Evolutionary conservation across 108 stramenopile genomes (phyloP).

Genomic region (Asterionellopsis glacialis): DNA sequence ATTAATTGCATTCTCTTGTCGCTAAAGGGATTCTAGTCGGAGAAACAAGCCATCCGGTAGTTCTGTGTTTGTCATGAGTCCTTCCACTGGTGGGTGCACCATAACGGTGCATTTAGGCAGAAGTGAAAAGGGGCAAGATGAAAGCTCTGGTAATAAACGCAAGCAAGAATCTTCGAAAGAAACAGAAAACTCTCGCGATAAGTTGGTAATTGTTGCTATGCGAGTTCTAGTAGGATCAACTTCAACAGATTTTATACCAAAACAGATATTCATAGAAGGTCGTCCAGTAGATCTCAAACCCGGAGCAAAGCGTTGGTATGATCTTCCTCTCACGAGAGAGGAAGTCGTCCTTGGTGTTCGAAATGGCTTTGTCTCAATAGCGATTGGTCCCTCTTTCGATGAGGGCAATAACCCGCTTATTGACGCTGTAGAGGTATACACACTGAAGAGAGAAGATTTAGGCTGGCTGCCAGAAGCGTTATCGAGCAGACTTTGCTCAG

Average conservation of each 20-base stretch:
- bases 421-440: constrained; percentile 77
- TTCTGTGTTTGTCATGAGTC: constrained; percentile 41
- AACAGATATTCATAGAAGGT: constrained; percentile 50
- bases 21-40: too few species aligned
- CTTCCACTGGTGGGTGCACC: constrained; percentile 60
- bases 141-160: not conserved
- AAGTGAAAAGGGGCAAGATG: not conserved
- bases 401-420: constrained; percentile 35
- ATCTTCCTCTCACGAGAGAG: constrained; percentile 66
- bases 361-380: constrained; percentile 57
- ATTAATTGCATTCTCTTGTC: too few species aligned
- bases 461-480: not conserved
- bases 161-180: not conserved
- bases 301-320: constrained; percentile 72
- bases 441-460: constrained; percentile 17
- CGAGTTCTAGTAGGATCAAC: constrained; percentile 68
- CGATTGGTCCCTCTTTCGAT: constrained; percentile 50
- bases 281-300: constrained; percentile 53
- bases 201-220: constrained; percentile 57
- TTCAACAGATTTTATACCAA: constrained; percentile 47
- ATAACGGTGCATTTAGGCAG: constrained; percentile 40
- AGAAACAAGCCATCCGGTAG: constrained; percentile 30
- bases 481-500: not conserved
- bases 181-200: not conserved
- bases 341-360: constrained; percentile 62